Evolutionary conservation across 2,329 filamentous ascomycete species (phyloP).

Genomic region (Aspergillus hortae): DNA sequence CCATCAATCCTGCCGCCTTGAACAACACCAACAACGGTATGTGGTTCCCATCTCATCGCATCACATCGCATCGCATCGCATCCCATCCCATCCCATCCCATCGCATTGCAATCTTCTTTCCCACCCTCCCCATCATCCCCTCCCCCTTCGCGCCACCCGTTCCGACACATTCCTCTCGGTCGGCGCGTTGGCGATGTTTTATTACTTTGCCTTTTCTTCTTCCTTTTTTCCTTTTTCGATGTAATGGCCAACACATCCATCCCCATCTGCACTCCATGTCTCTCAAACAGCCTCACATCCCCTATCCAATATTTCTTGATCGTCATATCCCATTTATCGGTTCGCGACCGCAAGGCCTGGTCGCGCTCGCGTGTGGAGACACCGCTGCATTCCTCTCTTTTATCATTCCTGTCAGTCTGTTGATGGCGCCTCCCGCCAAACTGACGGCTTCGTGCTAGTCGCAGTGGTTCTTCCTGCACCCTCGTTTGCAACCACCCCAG

Average conservation of each 20-base stretch:
- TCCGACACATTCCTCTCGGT: neutral
- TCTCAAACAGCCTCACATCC: neutral
- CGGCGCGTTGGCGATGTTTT: neutral
- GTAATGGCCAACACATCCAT: neutral
- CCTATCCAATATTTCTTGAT: neutral
- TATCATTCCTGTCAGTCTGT: constrained; percentile 13
- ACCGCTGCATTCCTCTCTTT: constrained; percentile 2
- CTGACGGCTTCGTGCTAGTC: constrained; percentile 34
- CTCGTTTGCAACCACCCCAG: constrained; percentile 37
- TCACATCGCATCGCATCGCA: neutral
- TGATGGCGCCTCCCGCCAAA: constrained; percentile 27
- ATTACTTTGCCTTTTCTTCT: constrained; percentile 3
- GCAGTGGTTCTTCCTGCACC: constrained; percentile 32
- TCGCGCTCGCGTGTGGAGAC: neutral
- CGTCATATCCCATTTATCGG: neutral
- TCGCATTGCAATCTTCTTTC: neutral
- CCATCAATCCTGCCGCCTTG: constrained; percentile 86
- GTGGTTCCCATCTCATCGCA: constrained; percentile 18
- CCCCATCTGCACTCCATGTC: constrained; percentile 2
- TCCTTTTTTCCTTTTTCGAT: constrained; percentile 8
- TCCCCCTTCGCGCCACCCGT: neutral
- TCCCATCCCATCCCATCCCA: no score
- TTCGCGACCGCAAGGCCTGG: neutral
- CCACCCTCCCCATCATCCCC: neutral
- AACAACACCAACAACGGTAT: constrained; percentile 68